Percentiles rank a stretch among this genome's conserved stretches.
Evolutionary conservation across 202 grass and related monocot genomes (phyloP).

Genomic region (Zizania palustris): DNA sequence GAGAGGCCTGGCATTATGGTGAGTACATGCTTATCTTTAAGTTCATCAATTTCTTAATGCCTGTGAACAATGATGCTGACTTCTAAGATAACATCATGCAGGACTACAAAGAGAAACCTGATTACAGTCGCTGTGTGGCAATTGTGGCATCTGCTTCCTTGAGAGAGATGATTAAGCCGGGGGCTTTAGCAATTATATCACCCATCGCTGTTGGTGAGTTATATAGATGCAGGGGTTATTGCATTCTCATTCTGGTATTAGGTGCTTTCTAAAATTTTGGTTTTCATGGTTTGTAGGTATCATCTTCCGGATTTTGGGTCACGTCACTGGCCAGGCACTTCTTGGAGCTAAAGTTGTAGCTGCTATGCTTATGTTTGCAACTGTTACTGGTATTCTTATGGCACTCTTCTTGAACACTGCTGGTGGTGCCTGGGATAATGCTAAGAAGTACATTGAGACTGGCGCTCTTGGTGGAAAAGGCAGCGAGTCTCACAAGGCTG

Average conservation of each 20-base stretch:
- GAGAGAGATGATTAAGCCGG: slow-evolving; percentile 95
- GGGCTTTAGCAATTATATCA: slow-evolving; percentile 94
- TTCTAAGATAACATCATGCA: slow-evolving; percentile 46
- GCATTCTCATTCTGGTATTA: slow-evolving; percentile 18
- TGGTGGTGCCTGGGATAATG: slow-evolving; percentile 98
- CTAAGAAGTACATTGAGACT: slow-evolving; percentile 99
- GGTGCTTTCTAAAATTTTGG: slow-evolving; percentile 21
- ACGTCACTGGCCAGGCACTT: slow-evolving; percentile 69
- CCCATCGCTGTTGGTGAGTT: slow-evolving; percentile 81
- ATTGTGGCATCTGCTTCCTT: slow-evolving; percentile 98
- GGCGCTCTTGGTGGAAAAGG: slow-evolving; percentile 96
- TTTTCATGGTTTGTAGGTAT: slow-evolving; percentile 63
- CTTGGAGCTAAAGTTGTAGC: slow-evolving; percentile 95
- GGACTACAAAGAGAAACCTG: slow-evolving; percentile 96
- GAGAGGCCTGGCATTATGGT: slow-evolving; percentile 99
- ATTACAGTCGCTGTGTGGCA: slow-evolving; percentile 97
- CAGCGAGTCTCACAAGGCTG: slow-evolving; percentile 91
- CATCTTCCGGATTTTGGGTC: slow-evolving; percentile 80
- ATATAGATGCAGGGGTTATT: slow-evolving; percentile 13
- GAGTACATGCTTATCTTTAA: slow-evolving; percentile 35
- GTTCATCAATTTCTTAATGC: slow-evolving; percentile 32
- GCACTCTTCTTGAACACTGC: slow-evolving; percentile 97
- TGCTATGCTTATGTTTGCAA: slow-evolving; percentile 93
- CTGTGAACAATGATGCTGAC: slow-evolving; percentile 21
- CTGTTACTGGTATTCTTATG: slow-evolving; percentile 93